Evolutionary conservation across 345 rosid genomes (phyloP), one percentile per base, ranked within the genome.

Genomic region (Trapa bicornis): DNA sequence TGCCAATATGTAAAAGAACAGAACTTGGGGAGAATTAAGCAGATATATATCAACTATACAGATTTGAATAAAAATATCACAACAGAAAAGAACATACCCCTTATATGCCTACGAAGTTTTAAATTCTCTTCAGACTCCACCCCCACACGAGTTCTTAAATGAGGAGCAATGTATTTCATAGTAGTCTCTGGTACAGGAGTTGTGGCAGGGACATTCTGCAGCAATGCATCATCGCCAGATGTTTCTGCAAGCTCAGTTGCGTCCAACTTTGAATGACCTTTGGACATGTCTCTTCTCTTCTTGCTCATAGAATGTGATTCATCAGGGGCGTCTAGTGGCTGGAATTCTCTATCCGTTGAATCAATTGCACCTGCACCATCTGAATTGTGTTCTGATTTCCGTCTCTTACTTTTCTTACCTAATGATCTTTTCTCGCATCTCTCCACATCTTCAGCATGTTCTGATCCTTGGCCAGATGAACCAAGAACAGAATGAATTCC

Each of bases 131-230:
- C 85, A 6, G 88, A 72, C 73, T 88, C 92, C 37, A 76, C 82
- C 71, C 75, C 74, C 16, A 85, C 80, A 68, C 22, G 77, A 38
- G 78, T 69, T 77, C 95, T 82, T 77, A 91, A 77, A 76, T 80
- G 87, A 57, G 97, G 99, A 62, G 95, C 82, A 66, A 94, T 78
- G 71, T 87, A 89, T 73, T 85, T 93, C 38, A 42, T 72, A 75
- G 73, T 68, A 67, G 76, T 71, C 62, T 72, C 76, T 13, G 70
- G 54, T 14, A 35, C 57, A 76, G 73, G 14, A 22, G 67, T 69
- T 22, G 60, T 75, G 37, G 65, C 65, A 43, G 75, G 75, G 66
- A 65, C 70, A 67, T 69, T 73, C 65, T 74, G 77, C 65, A 65
- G 43, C 57, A 65, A 65, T 77, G 70, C 75, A 12, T 71, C 81